Evolutionary conservation across 176 grass and related monocot genomes (phyloP).

Genomic region (Lolium perenne): DNA sequence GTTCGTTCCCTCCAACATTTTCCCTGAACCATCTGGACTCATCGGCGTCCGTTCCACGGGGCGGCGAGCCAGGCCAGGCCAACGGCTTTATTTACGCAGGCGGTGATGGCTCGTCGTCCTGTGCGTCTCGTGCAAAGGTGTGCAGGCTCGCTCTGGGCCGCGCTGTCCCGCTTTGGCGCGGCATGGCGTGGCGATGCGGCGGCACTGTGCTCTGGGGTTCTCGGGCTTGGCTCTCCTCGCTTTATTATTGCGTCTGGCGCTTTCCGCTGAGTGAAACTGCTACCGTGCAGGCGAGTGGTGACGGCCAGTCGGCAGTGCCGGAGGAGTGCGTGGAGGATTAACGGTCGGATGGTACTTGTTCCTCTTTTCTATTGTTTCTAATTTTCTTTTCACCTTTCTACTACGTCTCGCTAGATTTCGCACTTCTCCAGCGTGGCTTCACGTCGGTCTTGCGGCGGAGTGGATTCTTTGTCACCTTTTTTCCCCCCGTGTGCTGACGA

Average conservation of each 20-base stretch:
- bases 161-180: constrained; percentile 55
- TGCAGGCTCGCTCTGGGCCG: constrained; percentile 34
- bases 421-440: background rate
- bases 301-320: background rate
- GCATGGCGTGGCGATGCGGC: constrained; percentile 29
- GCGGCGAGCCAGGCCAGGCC: background rate
- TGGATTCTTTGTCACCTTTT: background rate
- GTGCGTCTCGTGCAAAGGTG: constrained; percentile 22
- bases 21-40: background rate
- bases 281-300: background rate
- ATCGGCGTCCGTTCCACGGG: background rate
- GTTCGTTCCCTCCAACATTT: background rate
- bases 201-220: background rate
- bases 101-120: constrained; percentile 39
- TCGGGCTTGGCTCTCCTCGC: background rate
- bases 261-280: background rate
- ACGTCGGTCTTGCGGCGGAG: background rate
- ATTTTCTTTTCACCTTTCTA: background rate
- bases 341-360: constrained; percentile 11
- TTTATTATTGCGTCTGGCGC: background rate
- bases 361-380: background rate
- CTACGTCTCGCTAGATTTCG: background rate
- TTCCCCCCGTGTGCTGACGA: background rate
- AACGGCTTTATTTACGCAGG: constrained; percentile 54
- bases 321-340: background rate